A percentile compares a stretch with the other conserved stretches of the same genome.
These are phyloP conservation scores for Salvia sclarea DNA, from an alignment of 305 asterid species.

Conservation along the genomic window DNA sequence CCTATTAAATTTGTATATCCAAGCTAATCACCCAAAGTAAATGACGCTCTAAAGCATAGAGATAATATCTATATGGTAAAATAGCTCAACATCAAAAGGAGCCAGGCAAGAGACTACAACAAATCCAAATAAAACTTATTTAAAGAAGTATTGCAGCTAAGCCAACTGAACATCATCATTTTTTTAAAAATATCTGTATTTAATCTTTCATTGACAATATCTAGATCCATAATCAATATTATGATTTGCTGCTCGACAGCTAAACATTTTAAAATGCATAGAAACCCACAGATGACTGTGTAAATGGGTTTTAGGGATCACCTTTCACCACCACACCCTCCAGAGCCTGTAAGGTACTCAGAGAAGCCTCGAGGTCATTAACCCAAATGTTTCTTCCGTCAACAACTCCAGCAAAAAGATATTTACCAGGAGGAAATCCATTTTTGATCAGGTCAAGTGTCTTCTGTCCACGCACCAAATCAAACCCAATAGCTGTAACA, in stretches of 20 bases:
- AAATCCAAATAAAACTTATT: background rate
- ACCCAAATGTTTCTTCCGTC: slow-evolving; percentile 79
- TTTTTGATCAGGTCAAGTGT: slow-evolving; percentile 50
- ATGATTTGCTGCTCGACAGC: slow-evolving; percentile 2
- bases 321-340: slow-evolving; percentile 57
- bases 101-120: slow-evolving; percentile 4
- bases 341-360: slow-evolving; percentile 46
- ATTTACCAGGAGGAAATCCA: slow-evolving; percentile 53
- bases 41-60: background rate
- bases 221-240: background rate
- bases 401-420: slow-evolving; percentile 68
- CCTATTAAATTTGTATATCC: background rate
- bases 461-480: slow-evolving; percentile 61
- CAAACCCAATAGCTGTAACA: slow-evolving; percentile 60
- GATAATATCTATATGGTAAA: background rate
- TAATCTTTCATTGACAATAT: background rate
- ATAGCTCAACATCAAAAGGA: background rate
- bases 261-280: background rate
- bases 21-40: background rate
- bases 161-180: background rate
- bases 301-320: slow-evolving; percentile 25
- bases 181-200: background rate
- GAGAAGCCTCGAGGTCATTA: slow-evolving; percentile 57
- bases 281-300: slow-evolving; percentile 3
- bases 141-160: background rate